These are phyloP conservation scores for Alnus glutinosa DNA, from an alignment of 306 rosid genomes.

Conservation along the genomic window DNA sequence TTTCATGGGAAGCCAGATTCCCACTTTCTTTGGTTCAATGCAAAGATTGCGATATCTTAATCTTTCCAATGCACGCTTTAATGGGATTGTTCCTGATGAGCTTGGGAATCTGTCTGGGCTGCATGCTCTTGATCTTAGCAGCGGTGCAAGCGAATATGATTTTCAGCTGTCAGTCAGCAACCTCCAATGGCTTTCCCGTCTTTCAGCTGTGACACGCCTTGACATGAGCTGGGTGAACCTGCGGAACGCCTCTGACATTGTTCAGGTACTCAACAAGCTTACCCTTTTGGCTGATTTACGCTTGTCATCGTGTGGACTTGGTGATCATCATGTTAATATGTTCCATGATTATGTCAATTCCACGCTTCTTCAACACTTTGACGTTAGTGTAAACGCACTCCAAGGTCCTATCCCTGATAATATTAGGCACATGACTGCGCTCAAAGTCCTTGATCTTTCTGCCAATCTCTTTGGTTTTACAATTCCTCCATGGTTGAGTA, in stretches of 20 bases:
- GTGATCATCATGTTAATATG: not conserved
- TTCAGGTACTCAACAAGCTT: constrained; percentile 22
- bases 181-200: constrained; percentile 16
- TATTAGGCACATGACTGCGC: constrained; percentile 7
- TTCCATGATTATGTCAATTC: constrained; percentile 18
- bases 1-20: constrained; percentile 10
- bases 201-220: constrained; percentile 1
- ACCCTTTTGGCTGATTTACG: constrained; percentile 12
- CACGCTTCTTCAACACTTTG: constrained; percentile 17
- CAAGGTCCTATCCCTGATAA: constrained; percentile 18
- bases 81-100: constrained; percentile 12
- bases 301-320: constrained; percentile 21
- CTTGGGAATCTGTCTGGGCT: not conserved
- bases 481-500: constrained; percentile 22
- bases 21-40: constrained; percentile 6
- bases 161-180: not conserved
- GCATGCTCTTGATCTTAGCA: constrained; percentile 17
- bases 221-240: constrained; percentile 23
- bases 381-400: constrained; percentile 6
- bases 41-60: constrained; percentile 11
- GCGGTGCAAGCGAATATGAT: constrained; percentile 14
- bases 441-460: constrained; percentile 20
- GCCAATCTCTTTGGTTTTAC: constrained; percentile 5
- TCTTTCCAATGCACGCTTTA: constrained; percentile 13
- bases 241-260: not conserved